Base-by-base conservation (phyloP, 2,329 filamentous ascomycete genomes). In the Claviceps maximensis region DNA sequence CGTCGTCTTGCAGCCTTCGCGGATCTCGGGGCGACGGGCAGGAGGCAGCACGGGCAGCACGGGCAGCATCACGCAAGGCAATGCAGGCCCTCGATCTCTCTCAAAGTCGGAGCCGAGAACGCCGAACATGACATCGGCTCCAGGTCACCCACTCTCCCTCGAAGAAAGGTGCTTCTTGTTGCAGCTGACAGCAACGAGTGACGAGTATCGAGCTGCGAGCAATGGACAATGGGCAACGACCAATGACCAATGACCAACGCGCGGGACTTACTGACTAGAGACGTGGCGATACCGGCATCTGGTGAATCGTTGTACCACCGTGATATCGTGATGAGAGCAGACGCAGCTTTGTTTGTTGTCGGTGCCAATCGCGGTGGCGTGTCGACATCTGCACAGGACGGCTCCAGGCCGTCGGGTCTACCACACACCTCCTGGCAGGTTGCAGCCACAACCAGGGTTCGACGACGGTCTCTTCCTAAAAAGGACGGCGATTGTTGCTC, bases 351-450 rank as follows among this genome's bases (percentile, higher is more conserved):
- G 47, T 44, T 31, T 21, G 47, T 44, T 12, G 12, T 25, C 21
- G 21, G 40, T 46, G 55, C 50, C 53, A 48, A 45, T 48, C 49
- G 38, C 51, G 53, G 45, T 53, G 48, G 49, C 53, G 23, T 51
- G 54, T 48, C 15, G n/a, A 42, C 53, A 50, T 52, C 42, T 54
- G 53, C 53, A 49, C 54, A 47, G 47, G 49, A 56, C 58, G 60
- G 61, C 59, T 58, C 61, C 61, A 61, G 56, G 56, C 54, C 55
- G 58, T 63, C 57, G 60, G 64, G 63, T 65, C 65, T 62, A 55
- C 56, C 56, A 57, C 51, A 49, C 50, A 44, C 52, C 49, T 51
- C 56, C 51, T 38, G 50, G 41, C n/a, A n/a, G 50, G 52, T 29
- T n/a, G n/a, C 49, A 49, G 42, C 12, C 38, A 45, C 51, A 49